Conservation (phyloP, 768 basidiomycete genomes). For the Leccinum longicurvipes region DNA sequence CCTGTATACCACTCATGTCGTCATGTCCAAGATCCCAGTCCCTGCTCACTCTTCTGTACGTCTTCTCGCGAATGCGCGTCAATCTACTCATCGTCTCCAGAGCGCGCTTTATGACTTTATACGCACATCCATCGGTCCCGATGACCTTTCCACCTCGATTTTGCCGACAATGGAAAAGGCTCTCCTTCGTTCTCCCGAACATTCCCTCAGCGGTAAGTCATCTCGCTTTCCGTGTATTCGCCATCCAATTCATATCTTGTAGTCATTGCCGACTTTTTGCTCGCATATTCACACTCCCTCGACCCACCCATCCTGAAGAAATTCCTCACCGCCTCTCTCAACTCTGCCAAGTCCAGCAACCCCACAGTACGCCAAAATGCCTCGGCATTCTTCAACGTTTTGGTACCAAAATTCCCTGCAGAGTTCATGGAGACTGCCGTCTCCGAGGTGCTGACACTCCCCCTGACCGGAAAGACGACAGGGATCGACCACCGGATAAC, state of each 20-base stretch:
- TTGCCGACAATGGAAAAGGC: slow-evolving; percentile 79
- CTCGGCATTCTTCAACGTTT: slow-evolving; percentile 51
- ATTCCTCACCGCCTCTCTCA: slow-evolving; percentile 56
- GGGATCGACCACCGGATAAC: slow-evolving; percentile 83
- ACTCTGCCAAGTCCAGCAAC: slow-evolving; percentile 74
- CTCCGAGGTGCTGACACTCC: slow-evolving; percentile 67
- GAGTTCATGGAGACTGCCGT: slow-evolving; percentile 46
- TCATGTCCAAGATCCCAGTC: slow-evolving; percentile 66
- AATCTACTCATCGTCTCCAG: slow-evolving; percentile 30
- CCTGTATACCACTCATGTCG: slow-evolving; percentile 56
- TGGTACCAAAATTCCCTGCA: slow-evolving; percentile 36
- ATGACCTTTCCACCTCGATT: slow-evolving; percentile 51
- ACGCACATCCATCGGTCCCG: slow-evolving; percentile 42
- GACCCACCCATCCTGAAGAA: slow-evolving; percentile 47
- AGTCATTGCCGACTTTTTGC: slow-evolving; percentile 61
- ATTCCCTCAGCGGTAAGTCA: slow-evolving; percentile 58
- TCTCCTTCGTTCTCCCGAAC: slow-evolving; percentile 77
- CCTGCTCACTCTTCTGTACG: slow-evolving; percentile 59
- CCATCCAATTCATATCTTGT: slow-evolving; percentile 1
- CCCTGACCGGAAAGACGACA: slow-evolving; percentile 79
- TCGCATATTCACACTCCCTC: slow-evolving; percentile 50
- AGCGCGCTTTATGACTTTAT: slow-evolving; percentile 63
- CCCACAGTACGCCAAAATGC: slow-evolving; percentile 54
- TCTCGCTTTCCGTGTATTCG: neutral
- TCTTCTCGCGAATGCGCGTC: slow-evolving; percentile 2